phyloP scores from a whole-genome alignment of 192 early-diverging fungal species.

The Backusella liffmaniae region DNA sequence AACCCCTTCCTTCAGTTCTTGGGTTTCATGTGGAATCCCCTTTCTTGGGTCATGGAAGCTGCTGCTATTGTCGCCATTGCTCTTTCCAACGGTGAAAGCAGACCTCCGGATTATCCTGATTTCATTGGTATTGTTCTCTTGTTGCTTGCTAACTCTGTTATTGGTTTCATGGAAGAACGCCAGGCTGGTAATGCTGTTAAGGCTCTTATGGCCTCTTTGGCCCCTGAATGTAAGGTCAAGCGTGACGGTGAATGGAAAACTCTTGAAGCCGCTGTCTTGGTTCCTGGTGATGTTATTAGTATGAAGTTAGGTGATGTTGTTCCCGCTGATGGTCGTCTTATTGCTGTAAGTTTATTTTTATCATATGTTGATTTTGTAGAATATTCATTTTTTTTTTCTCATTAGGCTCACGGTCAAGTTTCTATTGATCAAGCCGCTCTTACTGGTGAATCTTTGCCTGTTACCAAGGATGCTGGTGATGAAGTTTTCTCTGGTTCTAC shows the following conservation, averaged over 20 bases:
- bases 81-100: constrained; percentile 66
- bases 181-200: constrained; percentile 88
- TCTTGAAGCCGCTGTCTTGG: constrained; percentile 70
- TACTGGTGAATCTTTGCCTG: constrained; percentile 73
- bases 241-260: constrained; percentile 79
- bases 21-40: constrained; percentile 80
- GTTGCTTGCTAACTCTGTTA: constrained; percentile 80
- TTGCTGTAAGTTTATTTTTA: constrained; percentile 49
- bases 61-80: constrained; percentile 78
- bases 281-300: constrained; percentile 87
- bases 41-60: constrained; percentile 83
- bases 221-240: constrained; percentile 84
- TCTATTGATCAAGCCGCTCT: constrained; percentile 71
- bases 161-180: constrained; percentile 89
- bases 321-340: constrained; percentile 83
- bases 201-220: constrained; percentile 86
- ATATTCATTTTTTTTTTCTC: background rate
- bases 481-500: constrained; percentile 77
- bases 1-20: constrained; percentile 87
- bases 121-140: constrained; percentile 81
- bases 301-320: constrained; percentile 86
- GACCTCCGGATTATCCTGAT: constrained; percentile 77
- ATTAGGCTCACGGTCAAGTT: constrained; percentile 42
- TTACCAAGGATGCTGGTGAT: constrained; percentile 66
- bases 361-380: background rate